phyloP scores from a whole-genome alignment of 2,329 filamentous ascomycete species.

The Aspergillus intermedius region DNA sequence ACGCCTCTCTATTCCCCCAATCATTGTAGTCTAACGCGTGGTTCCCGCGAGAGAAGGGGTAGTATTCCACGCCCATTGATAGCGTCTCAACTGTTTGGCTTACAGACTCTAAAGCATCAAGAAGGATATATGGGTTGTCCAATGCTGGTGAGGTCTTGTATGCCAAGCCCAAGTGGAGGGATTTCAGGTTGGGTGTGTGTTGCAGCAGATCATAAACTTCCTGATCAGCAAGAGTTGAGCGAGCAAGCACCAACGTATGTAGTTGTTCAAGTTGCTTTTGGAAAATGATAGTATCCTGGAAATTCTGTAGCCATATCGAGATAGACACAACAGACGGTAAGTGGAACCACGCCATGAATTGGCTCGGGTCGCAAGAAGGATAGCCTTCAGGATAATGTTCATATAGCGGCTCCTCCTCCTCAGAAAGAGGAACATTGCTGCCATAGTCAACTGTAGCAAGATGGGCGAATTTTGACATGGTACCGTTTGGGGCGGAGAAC shows the following conservation, averaged over 20 bases:
- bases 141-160: background rate
- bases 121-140: background rate
- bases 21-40: background rate
- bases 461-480: background rate
- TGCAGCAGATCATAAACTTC: background rate
- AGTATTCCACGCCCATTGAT: conserved; percentile 1
- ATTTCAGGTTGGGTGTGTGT: background rate
- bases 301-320: background rate
- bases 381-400: background rate
- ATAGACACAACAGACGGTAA: background rate
- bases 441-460: background rate
- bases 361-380: background rate
- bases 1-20: background rate
- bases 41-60: background rate
- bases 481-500: background rate
- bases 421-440: background rate
- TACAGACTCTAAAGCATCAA: background rate
- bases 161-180: background rate
- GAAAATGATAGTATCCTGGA: background rate
- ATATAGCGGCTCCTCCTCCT: background rate
- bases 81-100: background rate
- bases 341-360: conserved; percentile 1
- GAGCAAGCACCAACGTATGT: background rate
- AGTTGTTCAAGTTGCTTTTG: background rate
- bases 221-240: background rate